These are phyloP conservation scores for Saccharomycopsis microspora DNA, from an alignment of 805 yeast species.

Conservation along the genomic window DNA sequence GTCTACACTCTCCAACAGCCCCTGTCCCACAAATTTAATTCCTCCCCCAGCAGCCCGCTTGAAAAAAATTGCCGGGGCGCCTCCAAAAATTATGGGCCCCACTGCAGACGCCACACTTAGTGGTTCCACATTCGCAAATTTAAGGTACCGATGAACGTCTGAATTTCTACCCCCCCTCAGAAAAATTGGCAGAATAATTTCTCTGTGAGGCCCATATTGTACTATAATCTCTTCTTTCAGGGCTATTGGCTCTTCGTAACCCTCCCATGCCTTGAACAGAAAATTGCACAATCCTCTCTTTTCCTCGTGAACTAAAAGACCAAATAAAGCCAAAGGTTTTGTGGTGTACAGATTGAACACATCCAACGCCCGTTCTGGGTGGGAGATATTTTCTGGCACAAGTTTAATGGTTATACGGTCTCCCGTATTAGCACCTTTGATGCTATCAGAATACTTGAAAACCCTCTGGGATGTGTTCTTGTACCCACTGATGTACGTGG, in stretches of 20 bases:
- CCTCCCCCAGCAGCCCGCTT: conserved; percentile 32
- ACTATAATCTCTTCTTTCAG: conserved; percentile 73
- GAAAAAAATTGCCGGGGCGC: conserved; percentile 77
- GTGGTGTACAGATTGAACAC: conserved; percentile 31
- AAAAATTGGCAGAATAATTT: conserved; percentile 70
- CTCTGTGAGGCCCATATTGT: conserved; percentile 90
- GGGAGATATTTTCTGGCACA: neutral
- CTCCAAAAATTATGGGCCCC: conserved; percentile 77
- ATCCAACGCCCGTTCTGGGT: conserved; percentile 20
- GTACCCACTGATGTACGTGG: conserved; percentile 55
- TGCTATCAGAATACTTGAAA: conserved; percentile 28
- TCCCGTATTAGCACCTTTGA: conserved; percentile 50
- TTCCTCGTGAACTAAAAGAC: conserved; percentile 77
- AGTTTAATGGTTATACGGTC: conserved; percentile 29
- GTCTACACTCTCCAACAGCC: conserved; percentile 81
- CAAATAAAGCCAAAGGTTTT: conserved; percentile 54
- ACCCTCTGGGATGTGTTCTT: conserved; percentile 64
- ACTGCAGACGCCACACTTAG: conserved; percentile 73
- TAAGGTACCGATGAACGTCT: conserved; percentile 65
- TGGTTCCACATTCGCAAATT: conserved; percentile 71
- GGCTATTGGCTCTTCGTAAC: conserved; percentile 73
- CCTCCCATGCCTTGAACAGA: conserved; percentile 81
- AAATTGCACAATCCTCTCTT: conserved; percentile 75
- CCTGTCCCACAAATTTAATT: conserved; percentile 73
- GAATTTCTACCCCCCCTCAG: conserved; percentile 67